Base-by-base conservation (phyloP, 306 rosid species). In the Vicia villosa region DNA sequence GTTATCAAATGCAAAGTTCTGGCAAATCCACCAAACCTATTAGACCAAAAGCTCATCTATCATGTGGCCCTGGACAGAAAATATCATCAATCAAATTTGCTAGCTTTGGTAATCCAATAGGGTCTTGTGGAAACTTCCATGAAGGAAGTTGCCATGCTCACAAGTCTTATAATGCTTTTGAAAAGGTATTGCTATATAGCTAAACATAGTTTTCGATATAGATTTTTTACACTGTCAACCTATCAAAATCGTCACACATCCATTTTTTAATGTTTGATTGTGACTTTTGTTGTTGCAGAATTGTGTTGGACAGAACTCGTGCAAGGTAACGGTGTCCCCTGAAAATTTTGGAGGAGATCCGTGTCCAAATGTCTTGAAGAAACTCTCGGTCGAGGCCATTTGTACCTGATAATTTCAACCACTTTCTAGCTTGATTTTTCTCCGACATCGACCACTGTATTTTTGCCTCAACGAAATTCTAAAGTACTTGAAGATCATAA, bases 341-440 rank as follows among this genome's bases (percentile, higher is more conserved):
- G 93, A 82, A 68, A 87, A 77, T 64, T 95, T 95, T 22, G 99
- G 99, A 61, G 99, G 99, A 61, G 99, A 91, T 83, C 97, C 99
- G 22, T 95, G 99, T 79, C 97, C 96, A 40, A 89, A 78, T 63
- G 86, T 95, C 37, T 81, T 95, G 96, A 95, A 95, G 88, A 91
- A 89, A 83, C 97, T 95, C 77, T 84, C 97, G 1, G 97, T 89
- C 56, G 97, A 95, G 68, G 96, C 88, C 62, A 78, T 91, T 58
- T 95, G 99, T 83, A 77, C 85, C 85, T 95, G 81, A 89, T 73
- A 50, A 75, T 70, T 64, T 59, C 65, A 64, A 46, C 68, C 71
- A 66, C 64, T 41, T 78, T 70, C 43, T 63, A 28, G 45, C 59
- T 79, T 28, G 69, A 71, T 24, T 79, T 62, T 80, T 42, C 55